phyloP scores from a whole-genome alignment of 1,284 basidiomycete genomes.

The Mycosarcoma maydis region DNA sequence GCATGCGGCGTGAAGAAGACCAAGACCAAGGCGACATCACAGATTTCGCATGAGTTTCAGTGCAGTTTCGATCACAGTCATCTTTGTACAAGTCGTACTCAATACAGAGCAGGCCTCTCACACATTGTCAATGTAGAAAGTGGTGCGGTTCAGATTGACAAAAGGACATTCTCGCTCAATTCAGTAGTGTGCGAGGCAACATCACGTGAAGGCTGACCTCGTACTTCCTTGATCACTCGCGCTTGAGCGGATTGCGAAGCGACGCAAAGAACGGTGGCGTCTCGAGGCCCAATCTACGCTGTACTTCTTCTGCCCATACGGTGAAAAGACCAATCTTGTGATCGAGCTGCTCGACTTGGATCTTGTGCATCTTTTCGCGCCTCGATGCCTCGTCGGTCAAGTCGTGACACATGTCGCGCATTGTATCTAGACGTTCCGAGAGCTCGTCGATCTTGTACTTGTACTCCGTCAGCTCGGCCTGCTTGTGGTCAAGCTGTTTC shows the following conservation, averaged over 20 bases:
- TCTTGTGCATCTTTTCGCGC: conserved; percentile 32
- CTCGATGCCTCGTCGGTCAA: conserved; percentile 34
- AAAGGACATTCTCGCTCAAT: neutral
- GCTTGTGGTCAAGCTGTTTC: conserved; percentile 15
- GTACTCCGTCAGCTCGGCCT: conserved; percentile 15
- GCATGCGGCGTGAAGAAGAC: conserved; percentile 51
- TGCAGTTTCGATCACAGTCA: neutral
- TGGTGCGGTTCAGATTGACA: conserved; percentile 1
- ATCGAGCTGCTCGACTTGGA: conserved; percentile 38
- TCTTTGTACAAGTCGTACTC: neutral
- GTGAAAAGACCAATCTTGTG: conserved; percentile 39
- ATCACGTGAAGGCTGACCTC: neutral
- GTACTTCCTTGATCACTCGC: conserved; percentile 9
- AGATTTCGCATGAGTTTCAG: conserved; percentile 8
- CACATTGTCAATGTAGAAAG: neutral
- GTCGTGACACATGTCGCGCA: conserved; percentile 38
- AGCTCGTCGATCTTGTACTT: conserved; percentile 17
- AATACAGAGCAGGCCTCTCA: neutral
- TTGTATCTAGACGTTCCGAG: conserved; percentile 23
- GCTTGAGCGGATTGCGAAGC: conserved; percentile 36
- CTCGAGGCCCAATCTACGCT: conserved; percentile 32
- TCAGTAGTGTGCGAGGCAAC: neutral
- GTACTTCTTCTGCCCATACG: conserved; percentile 44
- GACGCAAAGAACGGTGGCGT: conserved; percentile 40
- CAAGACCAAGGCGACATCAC: conserved; percentile 24